Conservation (phyloP, 371 early-diverging fungal genomes). For the Gilbertella persicaria region DNA sequence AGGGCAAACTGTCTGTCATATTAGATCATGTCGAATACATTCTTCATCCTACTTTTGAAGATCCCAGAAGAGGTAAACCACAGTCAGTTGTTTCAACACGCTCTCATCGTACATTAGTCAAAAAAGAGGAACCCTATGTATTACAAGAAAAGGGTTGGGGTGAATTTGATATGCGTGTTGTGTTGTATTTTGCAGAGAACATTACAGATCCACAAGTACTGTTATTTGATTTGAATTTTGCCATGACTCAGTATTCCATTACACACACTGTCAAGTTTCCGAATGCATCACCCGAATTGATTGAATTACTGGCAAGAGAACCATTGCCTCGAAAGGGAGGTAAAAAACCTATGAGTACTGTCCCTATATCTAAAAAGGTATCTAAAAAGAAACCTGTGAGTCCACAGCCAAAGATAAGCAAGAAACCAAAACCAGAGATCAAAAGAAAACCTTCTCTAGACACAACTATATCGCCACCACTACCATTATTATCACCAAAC, state of each 20-base stretch:
- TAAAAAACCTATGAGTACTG: slow-evolving; percentile 1
- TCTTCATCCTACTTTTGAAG: slow-evolving; percentile 74
- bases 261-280: slow-evolving; percentile 37
- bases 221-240: slow-evolving; percentile 67
- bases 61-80: slow-evolving; percentile 57
- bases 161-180: slow-evolving; percentile 68
- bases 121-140: slow-evolving; percentile 60
- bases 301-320: slow-evolving; percentile 9
- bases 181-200: slow-evolving; percentile 58
- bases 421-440: slow-evolving; percentile 14
- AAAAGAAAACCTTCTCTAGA: not conserved
- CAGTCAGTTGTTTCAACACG: not conserved
- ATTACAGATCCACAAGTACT: slow-evolving; percentile 48
- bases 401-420: slow-evolving; percentile 2
- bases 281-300: slow-evolving; percentile 34
- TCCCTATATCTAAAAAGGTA: not conserved
- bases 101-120: slow-evolving; percentile 51
- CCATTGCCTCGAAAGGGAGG: slow-evolving; percentile 5
- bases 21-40: slow-evolving; percentile 73
- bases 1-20: slow-evolving; percentile 49
- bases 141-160: slow-evolving; percentile 75
- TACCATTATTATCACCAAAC: not conserved
- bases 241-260: slow-evolving; percentile 51
- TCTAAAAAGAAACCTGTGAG: slow-evolving; percentile 8
- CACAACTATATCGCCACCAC: slow-evolving; percentile 1